Evolutionary conservation across 345 rosid species (phyloP), one percentile per base, ranked within the genome.

Genomic region (Carallia brachiata): DNA sequence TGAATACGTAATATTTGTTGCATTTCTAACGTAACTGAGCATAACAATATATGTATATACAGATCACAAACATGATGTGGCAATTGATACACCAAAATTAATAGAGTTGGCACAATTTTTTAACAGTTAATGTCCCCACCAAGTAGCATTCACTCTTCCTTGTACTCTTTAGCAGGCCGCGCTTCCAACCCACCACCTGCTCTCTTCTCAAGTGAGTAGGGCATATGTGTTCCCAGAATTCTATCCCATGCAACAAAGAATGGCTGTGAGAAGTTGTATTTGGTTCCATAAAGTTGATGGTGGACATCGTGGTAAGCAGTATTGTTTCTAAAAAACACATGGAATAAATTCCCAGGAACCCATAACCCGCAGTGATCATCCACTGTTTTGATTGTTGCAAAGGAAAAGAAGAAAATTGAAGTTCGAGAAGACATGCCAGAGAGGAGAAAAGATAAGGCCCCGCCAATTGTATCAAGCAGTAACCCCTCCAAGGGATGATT

Each of bases 211-310:
- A 91, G 88, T 0, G 90, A 72, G 71, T 89, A 91, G 6, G 97
- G 90, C 97, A 91, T 91, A 36, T 91, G 85, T n/a, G 97, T 91
- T 50, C 97, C 93, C 0, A 91, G 86, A 74, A 91, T 85, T 82
- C 83, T 76, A 74, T 91, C 97, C 97, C 97, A 89, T 82, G 82
- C 72, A 52, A 85, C 81, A 27, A 91, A 91, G 83, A 89, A 91
- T 10, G 96, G 93, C 73, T 86, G 97, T 7, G 97, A 88, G 79
- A 89, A 91, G 82, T 91, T 89, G 78, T 76, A 85, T 72, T 89
- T 91, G 86, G 63, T 87, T 27, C 97, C 97, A 62, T 89, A 85
- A 2, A 87, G 88, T 77, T 91, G 97, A 72, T 91, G 96, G 82
- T 89, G 97, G 70, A 91, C 78, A 75, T 91, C 96, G 18, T 91